Percentiles rank a stretch among this genome's conserved stretches.
Evolutionary conservation across 345 rosid genomes (phyloP).

Genomic region (Eucalyptus marginata): DNA sequence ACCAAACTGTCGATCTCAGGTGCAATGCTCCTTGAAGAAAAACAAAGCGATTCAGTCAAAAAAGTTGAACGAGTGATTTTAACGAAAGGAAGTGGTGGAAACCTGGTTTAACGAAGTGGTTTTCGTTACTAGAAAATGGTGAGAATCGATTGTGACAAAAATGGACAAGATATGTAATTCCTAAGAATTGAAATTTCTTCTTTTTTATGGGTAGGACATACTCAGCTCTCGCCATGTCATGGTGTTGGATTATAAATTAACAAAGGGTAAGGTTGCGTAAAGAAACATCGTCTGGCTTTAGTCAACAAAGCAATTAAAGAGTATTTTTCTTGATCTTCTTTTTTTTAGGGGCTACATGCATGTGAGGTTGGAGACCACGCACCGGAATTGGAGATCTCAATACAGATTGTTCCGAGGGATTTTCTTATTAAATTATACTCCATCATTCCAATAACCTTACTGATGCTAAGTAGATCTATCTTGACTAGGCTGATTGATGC

Average conservation of each 20-base stretch:
- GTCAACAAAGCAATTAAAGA: not conserved
- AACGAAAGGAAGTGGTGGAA: not conserved
- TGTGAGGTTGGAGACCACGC: not conserved
- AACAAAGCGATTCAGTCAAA: not conserved
- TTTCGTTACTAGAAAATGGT: too few relatives aligned
- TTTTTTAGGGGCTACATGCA: not conserved
- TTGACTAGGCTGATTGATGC: not conserved
- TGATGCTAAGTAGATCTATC: not conserved
- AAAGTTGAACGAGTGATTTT: not conserved
- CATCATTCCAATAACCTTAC: not conserved
- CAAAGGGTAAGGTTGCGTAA: not conserved
- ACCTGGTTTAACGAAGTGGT: not conserved
- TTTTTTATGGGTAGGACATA: not conserved
- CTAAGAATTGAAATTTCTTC: not conserved
- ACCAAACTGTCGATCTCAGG: not conserved
- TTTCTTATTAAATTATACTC: not conserved
- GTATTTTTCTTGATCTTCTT: not conserved
- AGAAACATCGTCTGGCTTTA: not conserved
- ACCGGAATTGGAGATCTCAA: not conserved
- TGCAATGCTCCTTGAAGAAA: not conserved
- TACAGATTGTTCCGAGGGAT: not conserved
- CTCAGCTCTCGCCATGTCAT: not conserved
- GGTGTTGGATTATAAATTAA: not conserved
- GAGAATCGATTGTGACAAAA: too few relatives aligned
- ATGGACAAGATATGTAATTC: too few relatives aligned